phyloP scores from a whole-genome alignment of 2,329 filamentous ascomycete species.

The Paecilomyces sp. region DNA sequence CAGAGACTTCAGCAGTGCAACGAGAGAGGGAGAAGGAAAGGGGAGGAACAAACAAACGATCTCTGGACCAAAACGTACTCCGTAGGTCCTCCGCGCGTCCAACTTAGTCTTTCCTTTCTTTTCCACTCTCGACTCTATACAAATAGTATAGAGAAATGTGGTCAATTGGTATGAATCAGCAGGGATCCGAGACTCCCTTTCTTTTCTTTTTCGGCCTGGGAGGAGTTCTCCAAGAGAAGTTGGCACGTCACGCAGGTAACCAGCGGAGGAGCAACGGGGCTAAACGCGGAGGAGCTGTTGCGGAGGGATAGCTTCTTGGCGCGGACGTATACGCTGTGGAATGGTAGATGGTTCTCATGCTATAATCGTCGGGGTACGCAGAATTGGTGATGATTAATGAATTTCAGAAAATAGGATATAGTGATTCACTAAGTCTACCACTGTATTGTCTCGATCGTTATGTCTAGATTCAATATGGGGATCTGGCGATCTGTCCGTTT shows the following conservation, averaged over 20 bases:
- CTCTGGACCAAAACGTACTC: background rate
- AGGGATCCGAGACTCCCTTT: background rate
- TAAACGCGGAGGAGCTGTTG: background rate
- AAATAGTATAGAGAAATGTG: background rate
- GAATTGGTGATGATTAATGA: background rate
- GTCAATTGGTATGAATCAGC: background rate
- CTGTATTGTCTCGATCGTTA: background rate
- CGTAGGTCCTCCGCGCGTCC: background rate
- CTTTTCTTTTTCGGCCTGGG: background rate
- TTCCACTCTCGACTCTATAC: background rate
- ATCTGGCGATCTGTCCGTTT: slow-evolving; percentile 1
- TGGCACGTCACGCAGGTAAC: background rate
- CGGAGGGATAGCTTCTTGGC: background rate
- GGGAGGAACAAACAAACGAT: background rate
- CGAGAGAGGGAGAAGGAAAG: no score
- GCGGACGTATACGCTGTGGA: background rate
- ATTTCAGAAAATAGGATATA: background rate
- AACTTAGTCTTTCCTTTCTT: background rate
- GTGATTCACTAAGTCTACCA: background rate
- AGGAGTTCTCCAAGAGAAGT: background rate
- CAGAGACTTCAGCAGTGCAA: background rate
- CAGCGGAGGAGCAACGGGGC: background rate
- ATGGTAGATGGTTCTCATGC: background rate
- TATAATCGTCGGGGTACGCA: background rate
- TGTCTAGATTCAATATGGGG: background rate